Evolutionary conservation across 2,329 filamentous ascomycete species (phyloP).

Genomic region (Diplodia mutila): DNA sequence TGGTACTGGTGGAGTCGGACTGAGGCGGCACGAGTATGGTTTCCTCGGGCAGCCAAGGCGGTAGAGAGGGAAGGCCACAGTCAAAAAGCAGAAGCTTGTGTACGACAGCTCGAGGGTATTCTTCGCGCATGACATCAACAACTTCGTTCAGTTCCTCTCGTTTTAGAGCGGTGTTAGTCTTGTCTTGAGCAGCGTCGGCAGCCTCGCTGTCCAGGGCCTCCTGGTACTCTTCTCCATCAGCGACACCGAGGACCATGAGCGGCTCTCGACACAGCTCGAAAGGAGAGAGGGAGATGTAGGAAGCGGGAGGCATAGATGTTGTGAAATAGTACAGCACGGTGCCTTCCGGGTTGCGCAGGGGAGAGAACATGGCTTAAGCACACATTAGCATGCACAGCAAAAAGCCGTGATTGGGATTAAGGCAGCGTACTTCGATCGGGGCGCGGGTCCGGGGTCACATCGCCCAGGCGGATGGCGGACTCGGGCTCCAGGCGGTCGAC

Average conservation of each 20-base stretch:
- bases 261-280: slow-evolving; percentile 91
- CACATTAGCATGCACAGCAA: slow-evolving; percentile 29
- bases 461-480: slow-evolving; percentile 80
- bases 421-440: slow-evolving; percentile 77
- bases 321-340: slow-evolving; percentile 87
- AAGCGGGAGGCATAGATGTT: slow-evolving; percentile 76
- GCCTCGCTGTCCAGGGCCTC: slow-evolving; percentile 54
- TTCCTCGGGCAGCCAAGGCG: slow-evolving; percentile 61
- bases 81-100: slow-evolving; percentile 84
- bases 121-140: slow-evolving; percentile 70
- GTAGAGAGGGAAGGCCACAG: slow-evolving; percentile 31
- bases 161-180: slow-evolving; percentile 21
- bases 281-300: slow-evolving; percentile 78
- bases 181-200: slow-evolving; percentile 33
- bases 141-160: slow-evolving; percentile 57
- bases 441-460: slow-evolving; percentile 81
- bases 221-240: slow-evolving; percentile 72
- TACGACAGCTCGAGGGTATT: slow-evolving; percentile 74
- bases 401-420: slow-evolving; percentile 1
- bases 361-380: slow-evolving; percentile 83
- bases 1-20: slow-evolving; percentile 72
- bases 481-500: slow-evolving; percentile 76
- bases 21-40: slow-evolving; percentile 71
- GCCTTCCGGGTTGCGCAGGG: slow-evolving; percentile 82
- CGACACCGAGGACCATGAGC: slow-evolving; percentile 79